Base-by-base conservation (phyloP, 257 asterid species). In the Scutellaria galericulata region DNA sequence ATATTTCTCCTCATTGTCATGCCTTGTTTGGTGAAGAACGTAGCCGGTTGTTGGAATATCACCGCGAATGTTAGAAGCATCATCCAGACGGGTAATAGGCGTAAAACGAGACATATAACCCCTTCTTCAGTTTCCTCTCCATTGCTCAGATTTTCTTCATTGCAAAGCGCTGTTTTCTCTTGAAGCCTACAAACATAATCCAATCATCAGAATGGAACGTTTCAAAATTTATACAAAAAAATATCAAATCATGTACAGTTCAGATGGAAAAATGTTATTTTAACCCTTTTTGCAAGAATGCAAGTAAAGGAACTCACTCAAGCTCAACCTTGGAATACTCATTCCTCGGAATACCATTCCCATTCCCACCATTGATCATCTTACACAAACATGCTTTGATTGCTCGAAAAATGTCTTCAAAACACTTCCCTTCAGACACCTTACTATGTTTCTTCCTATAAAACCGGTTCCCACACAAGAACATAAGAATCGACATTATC, bases 1-100 rank as follows among this genome's bases (percentile, higher is more conserved):
- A 87, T 78, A 87, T 83, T 87, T 53, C 99, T 71, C 76, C 61
- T 73, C 98, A 90, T 88, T 10, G 97, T 78, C 96, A 90, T 89
- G 53, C 99, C 99, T 78, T 95, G 99, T 62, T 95, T 92, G 57
- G 98, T 95, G 86, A 95, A 95, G 75, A 95, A 95, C 0, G 99
- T 95, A 2, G 92, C 89, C 0, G 99, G 99, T 9, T 88, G 97
- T 70, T 92, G 99, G 83, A 90, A 92, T 12, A 92, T 90, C 6
- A 95, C 98, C 0, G 99, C 99, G 59, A 92, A 95, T 86, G 81
- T 82, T 18, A 95, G 86, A 13, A 95, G 96, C 90, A 84, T 81
- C 5, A 80, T 44, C 99, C 98, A 95, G 1, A 92, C 88, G 0
- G 99, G 99, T 2, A 90, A 59, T 8, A 95, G 71, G 12, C 90